Percentiles rank a stretch among this genome's conserved stretches.
Evolutionary conservation across 331 rosid genomes (phyloP).

Genomic region (Stylosanthes scabra): DNA sequence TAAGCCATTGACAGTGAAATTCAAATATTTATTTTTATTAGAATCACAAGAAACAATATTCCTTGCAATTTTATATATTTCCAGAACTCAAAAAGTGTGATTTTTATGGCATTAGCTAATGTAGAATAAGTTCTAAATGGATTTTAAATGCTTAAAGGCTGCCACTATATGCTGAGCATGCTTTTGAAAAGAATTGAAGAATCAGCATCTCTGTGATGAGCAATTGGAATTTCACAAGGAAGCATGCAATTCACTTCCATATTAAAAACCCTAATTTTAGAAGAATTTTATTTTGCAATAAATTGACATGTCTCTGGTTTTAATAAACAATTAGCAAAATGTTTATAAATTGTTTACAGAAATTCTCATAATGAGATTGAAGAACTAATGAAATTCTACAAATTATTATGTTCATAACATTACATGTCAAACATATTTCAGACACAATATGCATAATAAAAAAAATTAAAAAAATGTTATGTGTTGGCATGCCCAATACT

Average conservation of each 20-base stretch:
- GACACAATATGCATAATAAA: too few relatives aligned
- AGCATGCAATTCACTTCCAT: background rate
- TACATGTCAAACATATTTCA: too few relatives aligned
- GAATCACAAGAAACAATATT: constrained; percentile 3
- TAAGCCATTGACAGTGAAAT: constrained; percentile 14
- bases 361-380: too few relatives aligned
- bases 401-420: too few relatives aligned
- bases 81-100: constrained; percentile 35
- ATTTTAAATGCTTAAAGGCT: constrained; percentile 50
- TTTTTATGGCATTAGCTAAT: constrained; percentile 43
- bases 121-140: constrained; percentile 37
- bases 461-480: too few relatives aligned
- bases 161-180: constrained; percentile 49
- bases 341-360: too few relatives aligned
- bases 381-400: too few relatives aligned
- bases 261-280: too few relatives aligned
- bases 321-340: too few relatives aligned
- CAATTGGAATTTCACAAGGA: constrained; percentile 31
- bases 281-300: too few relatives aligned
- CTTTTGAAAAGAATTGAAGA: constrained; percentile 53
- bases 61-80: constrained; percentile 22
- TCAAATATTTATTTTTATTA: background rate
- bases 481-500: too few relatives aligned
- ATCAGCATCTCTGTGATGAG: background rate
- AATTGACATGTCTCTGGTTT: too few relatives aligned